phyloP scores from a whole-genome alignment of 1,284 basidiomycete species.

The Tilletia horrida region DNA sequence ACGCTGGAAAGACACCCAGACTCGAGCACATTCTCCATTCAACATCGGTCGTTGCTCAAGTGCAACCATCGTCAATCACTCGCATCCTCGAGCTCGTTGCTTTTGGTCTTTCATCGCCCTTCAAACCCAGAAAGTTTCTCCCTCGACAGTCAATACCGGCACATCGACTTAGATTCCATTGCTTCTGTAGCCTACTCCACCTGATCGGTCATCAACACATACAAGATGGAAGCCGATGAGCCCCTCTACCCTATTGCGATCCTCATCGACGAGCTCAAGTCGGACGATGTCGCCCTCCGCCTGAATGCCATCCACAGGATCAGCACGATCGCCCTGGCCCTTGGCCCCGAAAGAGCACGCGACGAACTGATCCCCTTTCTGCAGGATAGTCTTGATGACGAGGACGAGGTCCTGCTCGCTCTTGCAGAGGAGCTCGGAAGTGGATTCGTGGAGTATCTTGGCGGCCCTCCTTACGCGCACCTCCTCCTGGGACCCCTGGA shows the following conservation, averaged over 20 bases:
- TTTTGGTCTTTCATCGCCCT: no score
- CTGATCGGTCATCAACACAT: background rate
- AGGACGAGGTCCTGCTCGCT: constrained; percentile 95
- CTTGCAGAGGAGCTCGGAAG: constrained; percentile 88
- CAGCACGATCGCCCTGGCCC: constrained; percentile 94
- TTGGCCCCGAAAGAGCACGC: constrained; percentile 90
- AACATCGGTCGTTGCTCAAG: no score
- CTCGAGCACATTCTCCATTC: no score
- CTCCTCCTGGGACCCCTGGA: constrained; percentile 87
- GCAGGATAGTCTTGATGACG: constrained; percentile 96
- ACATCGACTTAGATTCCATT: no score
- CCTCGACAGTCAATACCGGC: no score
- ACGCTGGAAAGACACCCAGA: no score
- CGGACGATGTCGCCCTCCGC: constrained; percentile 77
- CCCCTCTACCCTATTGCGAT: constrained; percentile 58
- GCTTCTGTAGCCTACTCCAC: no score
- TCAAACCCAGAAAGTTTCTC: no score
- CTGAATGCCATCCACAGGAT: constrained; percentile 96
- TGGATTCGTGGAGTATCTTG: constrained; percentile 83
- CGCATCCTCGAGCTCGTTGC: no score
- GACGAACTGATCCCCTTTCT: constrained; percentile 96
- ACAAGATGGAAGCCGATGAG: constrained; percentile 53
- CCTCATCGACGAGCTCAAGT: constrained; percentile 87
- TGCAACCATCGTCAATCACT: no score
- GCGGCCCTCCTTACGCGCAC: constrained; percentile 84